phyloP scores from a whole-genome alignment of 257 asterid genomes.

The Forsythia suspensa region DNA sequence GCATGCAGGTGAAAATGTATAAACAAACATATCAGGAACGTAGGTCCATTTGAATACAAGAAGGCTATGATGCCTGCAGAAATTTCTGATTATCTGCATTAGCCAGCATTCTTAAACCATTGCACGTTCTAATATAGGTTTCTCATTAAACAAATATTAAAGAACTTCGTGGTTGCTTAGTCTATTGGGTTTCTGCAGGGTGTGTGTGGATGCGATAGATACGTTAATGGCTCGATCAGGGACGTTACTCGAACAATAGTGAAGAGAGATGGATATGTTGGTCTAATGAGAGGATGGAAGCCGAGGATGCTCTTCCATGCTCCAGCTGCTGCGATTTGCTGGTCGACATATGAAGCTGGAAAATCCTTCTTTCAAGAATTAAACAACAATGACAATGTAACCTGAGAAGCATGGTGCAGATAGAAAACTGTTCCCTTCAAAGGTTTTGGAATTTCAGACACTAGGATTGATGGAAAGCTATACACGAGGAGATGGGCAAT shows the following conservation, averaged over 20 bases:
- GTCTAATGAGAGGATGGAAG: slow-evolving; percentile 92
- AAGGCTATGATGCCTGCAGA: neutral
- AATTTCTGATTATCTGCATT: neutral
- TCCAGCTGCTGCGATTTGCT: slow-evolving; percentile 98
- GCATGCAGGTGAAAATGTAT: neutral
- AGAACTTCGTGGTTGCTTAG: neutral
- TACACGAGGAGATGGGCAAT: neutral
- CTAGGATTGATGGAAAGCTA: neutral
- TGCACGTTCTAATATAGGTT: neutral
- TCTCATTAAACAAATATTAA: neutral
- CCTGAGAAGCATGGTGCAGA: slow-evolving; percentile 30
- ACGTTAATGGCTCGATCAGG: slow-evolving; percentile 59
- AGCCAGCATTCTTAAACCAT: neutral
- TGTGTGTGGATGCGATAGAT: slow-evolving; percentile 95
- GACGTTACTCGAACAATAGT: slow-evolving; percentile 72
- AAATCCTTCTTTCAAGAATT: slow-evolving; percentile 74
- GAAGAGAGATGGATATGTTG: slow-evolving; percentile 86
- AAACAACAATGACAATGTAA: slow-evolving; percentile 34
- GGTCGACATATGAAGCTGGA: slow-evolving; percentile 96
- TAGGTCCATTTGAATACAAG: neutral
- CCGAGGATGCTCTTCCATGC: slow-evolving; percentile 99
- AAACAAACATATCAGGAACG: neutral
- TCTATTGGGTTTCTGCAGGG: slow-evolving; percentile 55
- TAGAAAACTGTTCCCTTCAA: neutral
- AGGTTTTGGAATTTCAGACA: slow-evolving; percentile 24